A percentile compares a stretch with the other conserved stretches of the same genome.
Conservation (phyloP, 495 filamentous ascomycete genomes). For the Xylaria palmicola region DNA sequence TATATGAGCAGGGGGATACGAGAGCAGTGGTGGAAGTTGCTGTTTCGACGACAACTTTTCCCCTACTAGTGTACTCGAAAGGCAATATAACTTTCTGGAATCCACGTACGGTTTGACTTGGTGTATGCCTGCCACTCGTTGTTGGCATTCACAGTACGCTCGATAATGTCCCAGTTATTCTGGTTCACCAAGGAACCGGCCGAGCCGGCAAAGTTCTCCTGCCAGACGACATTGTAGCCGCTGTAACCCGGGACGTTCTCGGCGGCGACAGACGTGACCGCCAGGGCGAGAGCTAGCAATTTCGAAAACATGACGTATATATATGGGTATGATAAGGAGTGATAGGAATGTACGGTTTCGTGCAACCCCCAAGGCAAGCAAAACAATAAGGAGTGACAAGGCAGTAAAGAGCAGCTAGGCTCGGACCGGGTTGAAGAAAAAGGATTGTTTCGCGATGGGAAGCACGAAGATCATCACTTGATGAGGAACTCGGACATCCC, state of each 20-base stretch:
- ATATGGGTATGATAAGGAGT: constrained; percentile 12
- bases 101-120: constrained; percentile 19
- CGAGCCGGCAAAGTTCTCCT: constrained; percentile 39
- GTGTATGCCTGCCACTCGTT: constrained; percentile 46
- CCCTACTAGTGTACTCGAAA: too few species aligned
- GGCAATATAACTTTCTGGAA: too few species aligned
- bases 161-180: constrained; percentile 44
- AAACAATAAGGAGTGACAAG: background rate
- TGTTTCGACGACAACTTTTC: too few species aligned
- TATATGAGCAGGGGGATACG: too few species aligned
- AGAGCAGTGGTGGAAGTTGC: too few species aligned
- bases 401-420: background rate
- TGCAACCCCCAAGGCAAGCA: background rate
- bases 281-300: constrained; percentile 23
- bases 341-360: background rate
- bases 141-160: constrained; percentile 36
- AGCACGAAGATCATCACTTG: constrained; percentile 3
- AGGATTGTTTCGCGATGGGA: background rate
- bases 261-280: constrained; percentile 27
- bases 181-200: constrained; percentile 29
- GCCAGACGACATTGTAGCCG: constrained; percentile 37
- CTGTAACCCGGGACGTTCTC: constrained; percentile 32
- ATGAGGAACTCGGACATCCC: constrained; percentile 1
- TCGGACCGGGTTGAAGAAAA: constrained; percentile 1
- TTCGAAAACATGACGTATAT: constrained; percentile 50